Evolutionary conservation across 805 yeast genomes (phyloP).

Genomic region (Candida pseudofarinosa): DNA sequence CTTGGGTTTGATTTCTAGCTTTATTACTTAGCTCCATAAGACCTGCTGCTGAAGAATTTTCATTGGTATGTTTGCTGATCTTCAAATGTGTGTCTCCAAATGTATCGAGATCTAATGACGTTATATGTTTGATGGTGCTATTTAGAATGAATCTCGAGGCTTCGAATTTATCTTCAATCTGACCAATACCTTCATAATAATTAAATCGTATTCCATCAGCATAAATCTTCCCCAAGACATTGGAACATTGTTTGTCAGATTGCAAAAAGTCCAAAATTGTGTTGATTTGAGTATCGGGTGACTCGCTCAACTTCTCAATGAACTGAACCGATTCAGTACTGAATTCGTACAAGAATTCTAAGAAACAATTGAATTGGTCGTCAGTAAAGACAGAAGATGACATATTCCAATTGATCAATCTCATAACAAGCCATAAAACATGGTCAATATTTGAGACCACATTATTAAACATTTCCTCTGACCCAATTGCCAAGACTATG

Average conservation of each 20-base stretch:
- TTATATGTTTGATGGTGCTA: constrained; percentile 18
- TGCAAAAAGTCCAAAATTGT: constrained; percentile 13
- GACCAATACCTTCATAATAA: constrained; percentile 28
- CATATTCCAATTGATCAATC: constrained; percentile 33
- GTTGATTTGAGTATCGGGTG: constrained; percentile 8
- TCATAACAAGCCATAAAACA: constrained; percentile 33
- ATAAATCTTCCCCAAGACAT: constrained; percentile 30
- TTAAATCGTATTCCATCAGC: constrained; percentile 43
- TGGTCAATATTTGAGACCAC: constrained; percentile 45
- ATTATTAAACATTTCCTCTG: constrained; percentile 45
- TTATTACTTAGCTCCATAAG: constrained; percentile 20
- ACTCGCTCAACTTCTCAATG: constrained; percentile 27
- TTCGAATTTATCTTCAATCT: constrained; percentile 15
- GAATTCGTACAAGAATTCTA: constrained; percentile 59
- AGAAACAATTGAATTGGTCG: constrained; percentile 46
- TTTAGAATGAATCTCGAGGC: constrained; percentile 18
- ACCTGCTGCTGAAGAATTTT: not conserved
- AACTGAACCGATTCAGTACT: constrained; percentile 57
- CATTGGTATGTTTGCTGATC: constrained; percentile 16
- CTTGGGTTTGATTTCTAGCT: constrained; percentile 36
- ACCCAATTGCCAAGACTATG: constrained; percentile 61
- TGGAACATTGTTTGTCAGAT: constrained; percentile 6
- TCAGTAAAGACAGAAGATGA: constrained; percentile 34
- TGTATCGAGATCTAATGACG: constrained; percentile 19
- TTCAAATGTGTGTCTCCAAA: constrained; percentile 36